A percentile compares a stretch with the other conserved stretches of the same genome.
These are phyloP conservation scores for Pinus albicaulis DNA, from an alignment of 75 land plant species.

Conservation along the genomic window DNA sequence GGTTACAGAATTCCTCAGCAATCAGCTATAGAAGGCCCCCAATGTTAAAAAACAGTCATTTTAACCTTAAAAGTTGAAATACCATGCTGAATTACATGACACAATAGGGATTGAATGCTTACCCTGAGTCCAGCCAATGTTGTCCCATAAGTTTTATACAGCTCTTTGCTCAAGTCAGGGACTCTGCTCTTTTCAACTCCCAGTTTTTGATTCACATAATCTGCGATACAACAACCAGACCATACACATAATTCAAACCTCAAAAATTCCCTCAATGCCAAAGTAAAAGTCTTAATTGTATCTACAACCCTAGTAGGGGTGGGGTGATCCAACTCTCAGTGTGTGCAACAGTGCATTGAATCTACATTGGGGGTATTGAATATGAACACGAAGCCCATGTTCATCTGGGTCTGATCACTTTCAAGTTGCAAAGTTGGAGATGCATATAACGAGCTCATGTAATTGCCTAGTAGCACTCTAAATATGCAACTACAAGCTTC, in stretches of 20 bases:
- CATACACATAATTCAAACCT: not conserved
- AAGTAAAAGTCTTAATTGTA: too few species aligned
- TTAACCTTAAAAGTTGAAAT: too few species aligned
- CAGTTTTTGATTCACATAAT: slow-evolving; percentile 73
- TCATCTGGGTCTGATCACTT: slow-evolving; percentile 47
- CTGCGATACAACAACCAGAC: slow-evolving; percentile 16
- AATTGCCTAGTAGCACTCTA: not conserved
- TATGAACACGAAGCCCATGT: slow-evolving; percentile 9
- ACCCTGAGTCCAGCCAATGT: slow-evolving; percentile 92
- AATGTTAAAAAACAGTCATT: too few species aligned
- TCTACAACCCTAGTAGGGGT: not conserved
- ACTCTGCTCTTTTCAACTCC: slow-evolving; percentile 51
- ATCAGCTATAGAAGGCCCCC: too few species aligned
- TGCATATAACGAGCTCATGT: not conserved
- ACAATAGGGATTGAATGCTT: not conserved
- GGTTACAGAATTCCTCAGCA: too few species aligned
- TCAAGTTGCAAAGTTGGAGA: not conserved
- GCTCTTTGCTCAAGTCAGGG: slow-evolving; percentile 20
- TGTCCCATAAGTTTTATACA: slow-evolving; percentile 78
- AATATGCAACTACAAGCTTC: too few species aligned
- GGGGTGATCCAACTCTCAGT: not conserved
- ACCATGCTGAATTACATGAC: not conserved
- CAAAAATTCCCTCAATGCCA: not conserved
- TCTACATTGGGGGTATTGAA: too few species aligned
- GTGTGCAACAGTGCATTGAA: not conserved